phyloP scores from a whole-genome alignment of 2,329 filamentous ascomycete genomes.

The Alternaria panax region DNA sequence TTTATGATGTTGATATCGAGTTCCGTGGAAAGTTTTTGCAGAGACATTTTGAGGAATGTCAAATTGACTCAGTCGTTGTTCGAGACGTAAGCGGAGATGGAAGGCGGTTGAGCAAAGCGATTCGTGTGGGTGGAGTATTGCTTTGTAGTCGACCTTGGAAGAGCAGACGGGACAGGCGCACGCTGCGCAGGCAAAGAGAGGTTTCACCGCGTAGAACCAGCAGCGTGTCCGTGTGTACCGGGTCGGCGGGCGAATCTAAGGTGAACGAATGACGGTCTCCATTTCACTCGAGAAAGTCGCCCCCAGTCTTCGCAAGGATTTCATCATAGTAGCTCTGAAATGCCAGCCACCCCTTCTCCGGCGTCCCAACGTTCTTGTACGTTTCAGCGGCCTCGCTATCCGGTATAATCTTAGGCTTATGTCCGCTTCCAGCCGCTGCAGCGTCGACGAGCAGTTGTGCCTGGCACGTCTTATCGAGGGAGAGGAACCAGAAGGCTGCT shows the following conservation, averaged over 20 bases:
- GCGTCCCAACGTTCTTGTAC: slow-evolving; percentile 54
- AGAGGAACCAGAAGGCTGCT: slow-evolving; percentile 57
- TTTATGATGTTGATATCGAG: too few species aligned
- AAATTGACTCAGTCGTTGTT: too few species aligned
- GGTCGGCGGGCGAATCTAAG: too few species aligned
- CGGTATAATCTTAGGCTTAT: slow-evolving; percentile 52
- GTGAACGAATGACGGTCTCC: background rate
- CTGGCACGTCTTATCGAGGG: slow-evolving; percentile 56
- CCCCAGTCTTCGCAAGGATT: slow-evolving; percentile 59
- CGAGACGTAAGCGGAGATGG: too few species aligned
- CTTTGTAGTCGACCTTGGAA: too few species aligned
- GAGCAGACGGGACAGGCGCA: background rate
- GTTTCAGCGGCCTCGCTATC: slow-evolving; percentile 52
- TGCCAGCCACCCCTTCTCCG: slow-evolving; percentile 62
- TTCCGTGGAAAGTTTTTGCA: too few species aligned
- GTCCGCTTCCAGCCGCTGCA: slow-evolving; percentile 45
- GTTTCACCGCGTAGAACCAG: background rate
- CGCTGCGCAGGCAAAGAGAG: background rate
- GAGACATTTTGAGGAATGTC: too few species aligned
- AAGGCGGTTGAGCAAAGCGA: too few species aligned
- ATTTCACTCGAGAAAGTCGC: slow-evolving; percentile 55
- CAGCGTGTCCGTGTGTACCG: background rate
- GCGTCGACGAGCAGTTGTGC: slow-evolving; percentile 56
- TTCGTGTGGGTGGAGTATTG: too few species aligned
- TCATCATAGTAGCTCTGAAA: slow-evolving; percentile 65